phyloP scores from a whole-genome alignment of 1,139 yeast genomes.

The Suhomyces coccinellae region DNA sequence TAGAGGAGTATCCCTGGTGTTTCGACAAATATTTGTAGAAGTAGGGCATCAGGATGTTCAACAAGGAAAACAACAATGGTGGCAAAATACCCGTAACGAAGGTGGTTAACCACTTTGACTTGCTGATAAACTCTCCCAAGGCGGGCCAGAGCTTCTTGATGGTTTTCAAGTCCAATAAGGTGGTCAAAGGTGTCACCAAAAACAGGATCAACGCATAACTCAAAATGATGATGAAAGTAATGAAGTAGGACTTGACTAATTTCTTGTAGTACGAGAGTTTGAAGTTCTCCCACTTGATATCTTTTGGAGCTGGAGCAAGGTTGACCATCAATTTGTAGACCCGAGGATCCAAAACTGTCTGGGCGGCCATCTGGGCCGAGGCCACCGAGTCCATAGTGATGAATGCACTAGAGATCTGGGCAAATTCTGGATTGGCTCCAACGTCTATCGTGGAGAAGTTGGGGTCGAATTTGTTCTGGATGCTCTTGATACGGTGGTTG shows the following conservation, averaged over 20 bases:
- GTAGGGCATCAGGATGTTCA: conserved; percentile 74
- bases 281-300: conserved; percentile 74
- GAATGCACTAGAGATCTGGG: conserved; percentile 65
- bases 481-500: conserved; percentile 30
- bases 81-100: conserved; percentile 64
- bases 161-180: conserved; percentile 69
- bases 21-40: conserved; percentile 69
- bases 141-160: conserved; percentile 74
- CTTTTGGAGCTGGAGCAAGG: conserved; percentile 81
- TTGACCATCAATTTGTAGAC: conserved; percentile 69
- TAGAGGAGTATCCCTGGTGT: conserved; percentile 74
- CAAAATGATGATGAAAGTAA: conserved; percentile 62
- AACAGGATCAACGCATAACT: conserved; percentile 64
- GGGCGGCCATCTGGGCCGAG: conserved; percentile 84
- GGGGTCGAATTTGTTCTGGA: conserved; percentile 35
- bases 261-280: conserved; percentile 59
- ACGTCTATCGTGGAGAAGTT: conserved; percentile 28
- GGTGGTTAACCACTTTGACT: conserved; percentile 68
- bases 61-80: conserved; percentile 55
- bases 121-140: conserved; percentile 57
- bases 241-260: conserved; percentile 54
- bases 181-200: conserved; percentile 74
- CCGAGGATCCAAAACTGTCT: conserved; percentile 75
- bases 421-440: conserved; percentile 29
- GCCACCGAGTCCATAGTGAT: conserved; percentile 84